Conservation (phyloP, 2,329 filamentous ascomycete genomes). For the Colletotrichum lentis region DNA sequence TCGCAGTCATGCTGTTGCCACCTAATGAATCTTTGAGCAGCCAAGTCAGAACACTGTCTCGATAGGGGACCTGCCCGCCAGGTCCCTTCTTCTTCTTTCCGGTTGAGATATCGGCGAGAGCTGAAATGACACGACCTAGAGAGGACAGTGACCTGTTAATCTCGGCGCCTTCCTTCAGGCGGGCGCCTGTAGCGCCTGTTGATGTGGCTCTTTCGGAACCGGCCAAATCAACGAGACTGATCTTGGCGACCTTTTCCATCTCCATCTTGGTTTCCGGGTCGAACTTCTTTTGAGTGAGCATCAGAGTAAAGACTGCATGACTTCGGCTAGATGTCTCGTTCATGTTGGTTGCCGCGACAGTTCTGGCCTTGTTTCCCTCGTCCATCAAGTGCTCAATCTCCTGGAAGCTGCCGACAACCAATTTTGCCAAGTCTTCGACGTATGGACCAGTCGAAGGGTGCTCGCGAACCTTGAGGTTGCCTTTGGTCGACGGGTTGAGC, state of each 20-base stretch:
- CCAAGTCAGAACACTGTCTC: constrained; percentile 97
- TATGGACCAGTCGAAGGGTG: constrained; percentile 98
- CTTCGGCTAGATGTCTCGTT: constrained; percentile 99
- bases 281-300: constrained; percentile 90
- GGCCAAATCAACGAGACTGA: constrained; percentile 95
- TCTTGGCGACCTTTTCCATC: constrained; percentile 96
- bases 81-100: constrained; percentile 83
- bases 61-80: constrained; percentile 84
- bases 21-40: constrained; percentile 94
- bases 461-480: constrained; percentile 95
- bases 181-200: constrained; percentile 92
- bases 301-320: constrained; percentile 97
- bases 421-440: constrained; percentile 95
- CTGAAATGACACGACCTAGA: constrained; percentile 94
- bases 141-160: constrained; percentile 98
- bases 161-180: constrained; percentile 96
- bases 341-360: constrained; percentile 99
- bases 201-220: constrained; percentile 98
- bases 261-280: constrained; percentile 96
- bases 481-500: constrained; percentile 93
- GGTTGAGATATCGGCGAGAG: constrained; percentile 87
- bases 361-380: constrained; percentile 97
- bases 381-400: constrained; percentile 99
- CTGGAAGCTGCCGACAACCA: constrained; percentile 89
- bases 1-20: constrained; percentile 98